phyloP scores from a whole-genome alignment of 2,329 filamentous ascomycete genomes.

The Penicillium sp. region DNA sequence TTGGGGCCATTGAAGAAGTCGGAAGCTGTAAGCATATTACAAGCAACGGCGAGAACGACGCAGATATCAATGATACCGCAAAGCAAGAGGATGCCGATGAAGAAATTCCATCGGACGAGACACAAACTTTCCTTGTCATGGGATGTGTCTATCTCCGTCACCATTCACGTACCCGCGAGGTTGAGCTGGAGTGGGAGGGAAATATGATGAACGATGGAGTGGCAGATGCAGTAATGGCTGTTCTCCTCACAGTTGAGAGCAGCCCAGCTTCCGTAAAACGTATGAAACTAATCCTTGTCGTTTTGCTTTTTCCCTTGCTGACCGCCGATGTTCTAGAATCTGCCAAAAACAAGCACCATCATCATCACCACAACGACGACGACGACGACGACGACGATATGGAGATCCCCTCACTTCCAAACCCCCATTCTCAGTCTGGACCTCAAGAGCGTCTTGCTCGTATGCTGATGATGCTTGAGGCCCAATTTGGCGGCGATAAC shows the following conservation, averaged over 20 bases:
- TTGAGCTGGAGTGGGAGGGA: constrained; percentile 95
- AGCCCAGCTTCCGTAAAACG: constrained; percentile 93
- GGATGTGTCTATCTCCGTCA: constrained; percentile 84
- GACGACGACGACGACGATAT: constrained; percentile 39
- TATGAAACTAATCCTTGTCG: constrained; percentile 43
- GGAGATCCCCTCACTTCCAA: constrained; percentile 51
- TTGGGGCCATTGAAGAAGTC: constrained; percentile 72
- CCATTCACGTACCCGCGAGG: constrained; percentile 66
- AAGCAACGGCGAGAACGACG: constrained; percentile 28
- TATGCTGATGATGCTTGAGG: constrained; percentile 93
- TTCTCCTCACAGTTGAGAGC: constrained; percentile 87
- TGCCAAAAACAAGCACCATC: constrained; percentile 60
- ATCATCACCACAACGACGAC: constrained; percentile 49
- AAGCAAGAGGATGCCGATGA: constrained; percentile 47
- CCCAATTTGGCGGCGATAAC: constrained; percentile 82
- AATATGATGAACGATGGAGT: constrained; percentile 98
- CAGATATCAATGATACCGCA: constrained; percentile 33
- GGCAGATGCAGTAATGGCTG: constrained; percentile 93
- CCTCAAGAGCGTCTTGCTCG: constrained; percentile 77
- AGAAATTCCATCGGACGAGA: constrained; percentile 41
- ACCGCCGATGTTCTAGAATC: constrained; percentile 46
- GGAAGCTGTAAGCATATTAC: constrained; percentile 24
- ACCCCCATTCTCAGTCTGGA: constrained; percentile 71
- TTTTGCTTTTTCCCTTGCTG: constrained; percentile 5
- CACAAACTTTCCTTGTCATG: constrained; percentile 68